These are phyloP conservation scores for Pseudotsuga menziesii DNA, from an alignment of 75 land plant genomes.

Conservation along the genomic window DNA sequence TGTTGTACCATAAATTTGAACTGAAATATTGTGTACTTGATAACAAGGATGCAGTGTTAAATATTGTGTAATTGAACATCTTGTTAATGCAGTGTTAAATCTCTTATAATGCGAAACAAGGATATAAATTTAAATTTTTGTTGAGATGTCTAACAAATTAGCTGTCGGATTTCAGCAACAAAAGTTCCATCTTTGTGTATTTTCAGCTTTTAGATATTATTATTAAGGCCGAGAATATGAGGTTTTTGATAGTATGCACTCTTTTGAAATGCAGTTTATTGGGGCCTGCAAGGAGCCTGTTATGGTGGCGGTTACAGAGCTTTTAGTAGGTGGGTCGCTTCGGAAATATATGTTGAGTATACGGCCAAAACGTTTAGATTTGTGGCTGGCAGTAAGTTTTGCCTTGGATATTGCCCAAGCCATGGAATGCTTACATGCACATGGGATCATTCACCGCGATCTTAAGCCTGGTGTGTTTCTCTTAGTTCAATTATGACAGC, in stretches of 20 bases:
- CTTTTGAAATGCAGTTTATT: conserved; percentile 49
- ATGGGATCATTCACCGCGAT: conserved; percentile 95
- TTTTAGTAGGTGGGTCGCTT: conserved; percentile 71
- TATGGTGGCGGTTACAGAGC: conserved; percentile 95
- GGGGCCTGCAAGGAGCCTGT: conserved; percentile 95
- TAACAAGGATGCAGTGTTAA: neutral
- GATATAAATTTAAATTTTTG: neutral
- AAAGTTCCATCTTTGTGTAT: too few species aligned
- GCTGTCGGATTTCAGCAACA: neutral
- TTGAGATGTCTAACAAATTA: neutral
- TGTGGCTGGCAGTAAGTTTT: conserved; percentile 60
- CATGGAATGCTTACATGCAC: conserved; percentile 89
- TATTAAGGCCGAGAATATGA: neutral
- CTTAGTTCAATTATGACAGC: conserved; percentile 2
- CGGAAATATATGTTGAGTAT: conserved; percentile 64
- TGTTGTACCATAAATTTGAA: neutral
- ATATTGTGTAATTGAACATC: too few species aligned
- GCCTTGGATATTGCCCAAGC: conserved; percentile 93
- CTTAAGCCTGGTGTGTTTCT: conserved; percentile 67
- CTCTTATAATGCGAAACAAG: neutral
- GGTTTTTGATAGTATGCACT: neutral
- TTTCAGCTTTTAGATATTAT: neutral
- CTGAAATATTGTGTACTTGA: neutral
- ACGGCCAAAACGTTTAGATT: conserved; percentile 71
- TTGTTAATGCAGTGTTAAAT: neutral